These are phyloP conservation scores for Alternaria metachromatica DNA, from an alignment of 2,329 filamentous ascomycete species.

Conservation along the genomic window DNA sequence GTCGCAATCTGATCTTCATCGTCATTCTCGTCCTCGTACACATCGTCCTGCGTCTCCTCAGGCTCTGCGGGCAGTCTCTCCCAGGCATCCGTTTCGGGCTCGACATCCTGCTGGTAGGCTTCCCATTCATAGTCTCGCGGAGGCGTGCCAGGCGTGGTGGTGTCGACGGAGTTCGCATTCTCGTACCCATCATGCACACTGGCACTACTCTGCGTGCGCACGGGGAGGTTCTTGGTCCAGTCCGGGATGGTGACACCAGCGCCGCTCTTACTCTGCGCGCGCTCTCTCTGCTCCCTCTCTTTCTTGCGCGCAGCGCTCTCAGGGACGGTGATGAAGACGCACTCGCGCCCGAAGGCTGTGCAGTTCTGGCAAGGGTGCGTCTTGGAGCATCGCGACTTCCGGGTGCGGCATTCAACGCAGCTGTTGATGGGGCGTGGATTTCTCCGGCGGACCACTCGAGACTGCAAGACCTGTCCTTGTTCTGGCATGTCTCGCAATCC, in stretches of 20 bases:
- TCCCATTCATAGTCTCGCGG: constrained; percentile 50
- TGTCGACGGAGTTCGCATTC: constrained; percentile 39
- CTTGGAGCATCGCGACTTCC: constrained; percentile 49
- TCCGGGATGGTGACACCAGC: constrained; percentile 36
- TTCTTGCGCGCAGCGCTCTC: constrained; percentile 48
- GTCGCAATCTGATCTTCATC: constrained; percentile 49
- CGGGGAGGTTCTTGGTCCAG: constrained; percentile 47
- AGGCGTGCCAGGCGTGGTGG: constrained; percentile 46
- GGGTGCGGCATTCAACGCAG: constrained; percentile 48
- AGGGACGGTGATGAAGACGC: constrained; percentile 49
- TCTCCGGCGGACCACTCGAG: constrained; percentile 47
- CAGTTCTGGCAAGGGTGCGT: constrained; percentile 50
- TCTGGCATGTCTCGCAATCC: constrained; percentile 45
- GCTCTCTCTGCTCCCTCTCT: constrained; percentile 45
- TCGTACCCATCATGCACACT: constrained; percentile 36
- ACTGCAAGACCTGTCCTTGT: constrained; percentile 46
- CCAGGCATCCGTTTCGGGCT: constrained; percentile 47
- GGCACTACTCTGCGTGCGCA: constrained; percentile 37
- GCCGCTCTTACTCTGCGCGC: constrained; percentile 35
- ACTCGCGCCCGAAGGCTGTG: constrained; percentile 48
- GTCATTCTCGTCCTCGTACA: constrained; percentile 48
- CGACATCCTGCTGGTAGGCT: constrained; percentile 49
- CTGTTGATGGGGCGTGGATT: constrained; percentile 50
- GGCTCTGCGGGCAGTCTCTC: constrained; percentile 46
- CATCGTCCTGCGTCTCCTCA: constrained; percentile 47